Evolutionary conservation across 2,329 filamentous ascomycete species (phyloP), one percentile per base, ranked within the genome.

Genomic region (Xylaria sp.): DNA sequence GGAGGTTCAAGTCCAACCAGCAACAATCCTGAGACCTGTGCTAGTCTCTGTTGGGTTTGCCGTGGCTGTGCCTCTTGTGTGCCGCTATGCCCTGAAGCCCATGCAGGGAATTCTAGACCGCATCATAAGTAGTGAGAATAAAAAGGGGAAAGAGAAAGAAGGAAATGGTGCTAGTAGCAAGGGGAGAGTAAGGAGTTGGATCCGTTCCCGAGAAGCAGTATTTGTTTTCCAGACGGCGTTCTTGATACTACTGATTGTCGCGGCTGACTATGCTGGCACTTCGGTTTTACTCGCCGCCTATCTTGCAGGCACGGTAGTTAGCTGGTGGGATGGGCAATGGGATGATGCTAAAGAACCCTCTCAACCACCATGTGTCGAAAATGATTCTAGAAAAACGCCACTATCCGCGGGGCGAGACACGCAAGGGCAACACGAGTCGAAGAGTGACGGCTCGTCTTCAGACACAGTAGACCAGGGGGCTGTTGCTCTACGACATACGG

Each of bases 261-360:
- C 78, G 0, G 83, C 88, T 0, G 85, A 81, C 13, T 91, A 88
- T 77, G 86, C 88, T 1, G 89, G 88, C 0, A 89, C 89, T 0
- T 91, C 89, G 0, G 86, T 85, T 53, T 78, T 92, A 0, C 86
- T 91, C 64, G 87, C 88, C 5, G 87, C 89, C 0, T 92, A 91
- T 78, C 81, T 91, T 18, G 85, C 90, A 0, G 89, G 90, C 1
- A 84, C 87, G 0, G 77, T 80, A 3, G 82, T 88, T 13, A 87
- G 85, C 60, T 91, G 88, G 88, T 90, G 87, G 87, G 85, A 87
- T 55, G 75, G 75, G 1, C 76, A 80, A 35, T 29, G 48, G 8
- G 42, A 54, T 35, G 64, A 16, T 42, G 5, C 35, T 1, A n/a
- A 60, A 35, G 51, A 6, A 18, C 4, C 21, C 25, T 5, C 25